Percentiles rank a stretch among this genome's conserved stretches.
Evolutionary conservation across 257 asterid genomes (phyloP).

Genomic region (Parsonsia alboflavescens): DNA sequence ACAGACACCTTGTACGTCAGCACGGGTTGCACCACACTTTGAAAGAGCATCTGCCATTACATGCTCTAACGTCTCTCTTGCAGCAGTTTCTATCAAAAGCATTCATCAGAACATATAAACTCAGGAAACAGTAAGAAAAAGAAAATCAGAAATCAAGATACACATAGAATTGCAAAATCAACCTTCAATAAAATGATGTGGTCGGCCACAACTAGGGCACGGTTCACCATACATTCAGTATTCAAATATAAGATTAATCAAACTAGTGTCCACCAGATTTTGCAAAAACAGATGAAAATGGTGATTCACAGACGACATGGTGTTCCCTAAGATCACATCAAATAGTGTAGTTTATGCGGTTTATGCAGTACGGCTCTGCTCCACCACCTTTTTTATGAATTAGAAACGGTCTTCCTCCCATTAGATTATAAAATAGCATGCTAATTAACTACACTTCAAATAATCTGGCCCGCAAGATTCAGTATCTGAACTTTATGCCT

Average conservation of each 20-base stretch:
- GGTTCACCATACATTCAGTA: neutral
- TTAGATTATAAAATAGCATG: neutral
- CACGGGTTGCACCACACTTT: constrained; percentile 54
- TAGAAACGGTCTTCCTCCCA: neutral
- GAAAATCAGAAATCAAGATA: neutral
- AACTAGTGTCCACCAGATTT: neutral
- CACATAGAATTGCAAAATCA: neutral
- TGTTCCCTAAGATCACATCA: neutral
- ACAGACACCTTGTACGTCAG: constrained; percentile 72
- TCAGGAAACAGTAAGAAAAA: neutral
- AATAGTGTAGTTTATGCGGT: neutral
- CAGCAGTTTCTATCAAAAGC: constrained; percentile 56
- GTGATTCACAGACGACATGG: too few relatives aligned
- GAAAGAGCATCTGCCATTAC: constrained; percentile 82
- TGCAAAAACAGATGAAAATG: too few relatives aligned
- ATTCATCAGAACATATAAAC: neutral
- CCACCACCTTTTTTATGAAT: neutral
- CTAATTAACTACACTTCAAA: neutral
- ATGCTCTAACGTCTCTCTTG: constrained; percentile 67
- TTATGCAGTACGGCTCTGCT: neutral
- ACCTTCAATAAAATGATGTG: too few relatives aligned
- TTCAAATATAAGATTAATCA: too few relatives aligned
- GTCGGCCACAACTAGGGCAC: neutral
- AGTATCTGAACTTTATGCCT: neutral
- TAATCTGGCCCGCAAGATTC: neutral